Evolutionary conservation across 805 yeast genomes (phyloP), one percentile per base, ranked within the genome.

Genomic region (Myxozyma geophila): DNA sequence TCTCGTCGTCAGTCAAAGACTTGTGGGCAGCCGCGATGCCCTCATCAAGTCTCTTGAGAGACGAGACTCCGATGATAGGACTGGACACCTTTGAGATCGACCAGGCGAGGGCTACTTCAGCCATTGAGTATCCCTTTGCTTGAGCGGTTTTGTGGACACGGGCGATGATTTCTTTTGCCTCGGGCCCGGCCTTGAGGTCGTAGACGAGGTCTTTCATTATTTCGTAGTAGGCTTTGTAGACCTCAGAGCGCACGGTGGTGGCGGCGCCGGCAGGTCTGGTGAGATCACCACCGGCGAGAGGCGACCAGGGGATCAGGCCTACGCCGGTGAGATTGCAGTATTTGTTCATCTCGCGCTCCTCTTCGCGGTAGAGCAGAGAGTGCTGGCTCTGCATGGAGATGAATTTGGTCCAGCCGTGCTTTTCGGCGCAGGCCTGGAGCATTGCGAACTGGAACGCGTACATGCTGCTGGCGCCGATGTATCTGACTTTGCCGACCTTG

Each of bases 401-500:
- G 66, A 87, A 86, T 70, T 84, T 84, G 64, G 78, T 77, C 86
- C 86, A 86, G 37, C 81, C 81, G 67, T 81, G 65, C 70, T 77
- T 78, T 59, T 85, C 87, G 1, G 90, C 89, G 62, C 74, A 62
- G 72, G 74, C 17, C 70, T 86, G 90, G 5, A 43, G 9, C 54
- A 69, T 69, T n/a, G 80, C 79, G 73, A 86, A 85, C 67, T 85
- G 83, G 19, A 75, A 73, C 0, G 86, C 81, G 64, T 76, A 76
- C 88, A 86, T 85, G 1, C 86, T 74, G 0, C 88, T 85, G 1
- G 89, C 88, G n/a, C 89, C 89, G 63, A 86, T 79, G 72, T 85
- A 86, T 54, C 87, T 76, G 4, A 78, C 78, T 35, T 74, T 70
- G n/a, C 87, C 87, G 39, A 68, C 59, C 40, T 77, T 76, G 28